Evolutionary conservation across 2,329 filamentous ascomycete genomes (phyloP), one percentile per base, ranked within the genome.

Genomic region (Exophiala bonariae): DNA sequence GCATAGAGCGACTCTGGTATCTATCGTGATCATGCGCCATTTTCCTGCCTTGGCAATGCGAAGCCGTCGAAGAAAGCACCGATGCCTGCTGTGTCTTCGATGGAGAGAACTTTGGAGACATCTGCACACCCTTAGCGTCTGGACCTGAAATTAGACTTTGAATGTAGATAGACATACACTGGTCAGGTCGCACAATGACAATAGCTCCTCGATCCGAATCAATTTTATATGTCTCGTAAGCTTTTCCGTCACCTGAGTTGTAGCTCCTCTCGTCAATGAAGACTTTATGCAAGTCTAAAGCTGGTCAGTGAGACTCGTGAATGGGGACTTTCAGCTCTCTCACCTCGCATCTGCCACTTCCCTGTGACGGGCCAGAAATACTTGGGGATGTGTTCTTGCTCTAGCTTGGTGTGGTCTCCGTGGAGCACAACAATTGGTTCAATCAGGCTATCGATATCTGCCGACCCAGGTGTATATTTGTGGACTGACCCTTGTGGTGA

Each of bases 161-260:
- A 19, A 19, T 33, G 7, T 19, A 4, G 5, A 18, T 40, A 7
- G 10, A 64, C 75, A 66, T 63, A 80, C 79, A 80, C 66, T 83
- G 80, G 66, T 84, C 81, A 1, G 81, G 82, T 11, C 82, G 70
- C 7, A 83, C 73, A 49, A 84, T 66, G 0, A 79, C 69, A 3
- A 82, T 52, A 0, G 72, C 74, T 0, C 78, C 77, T 23, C 61
- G 47, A 4, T 63, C 53, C 0, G 70, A 61, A 44, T 76, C 69
- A 10, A 85, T 66, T 0, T 79, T 79, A 33, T 81, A 80, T 7
- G 66, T 66, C 39, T 79, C 68, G 54, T 84, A 85, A 1, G 76
- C 77, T 35, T 79, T 71, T 0, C 80, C 80, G 47, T 82, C 77
- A 1, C 77, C 77, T 2, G 71, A 69, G 47, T 78, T 75, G 57